Evolutionary conservation across 2,329 filamentous ascomycete genomes (phyloP).

Genomic region (Hypomyces rosellus): DNA sequence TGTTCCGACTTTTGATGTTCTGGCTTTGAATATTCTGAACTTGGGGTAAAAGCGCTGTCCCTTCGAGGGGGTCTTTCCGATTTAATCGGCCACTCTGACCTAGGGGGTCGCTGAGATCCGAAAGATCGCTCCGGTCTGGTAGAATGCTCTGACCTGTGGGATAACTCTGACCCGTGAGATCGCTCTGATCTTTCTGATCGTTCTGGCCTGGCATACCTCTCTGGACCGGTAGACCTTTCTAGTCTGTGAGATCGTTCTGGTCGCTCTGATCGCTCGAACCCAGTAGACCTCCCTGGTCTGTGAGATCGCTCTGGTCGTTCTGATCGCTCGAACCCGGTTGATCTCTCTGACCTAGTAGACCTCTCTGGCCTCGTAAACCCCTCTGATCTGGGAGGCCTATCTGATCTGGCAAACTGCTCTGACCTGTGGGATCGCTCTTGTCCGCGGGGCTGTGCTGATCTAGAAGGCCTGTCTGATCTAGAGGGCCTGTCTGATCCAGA

Average conservation of each 20-base stretch:
- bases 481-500: background rate
- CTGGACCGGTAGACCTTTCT: background rate
- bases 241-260: background rate
- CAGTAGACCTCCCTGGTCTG: background rate
- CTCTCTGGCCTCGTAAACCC: background rate
- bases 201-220: background rate
- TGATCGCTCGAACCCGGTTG: no score
- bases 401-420: background rate
- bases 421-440: background rate
- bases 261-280: background rate
- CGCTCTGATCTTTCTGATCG: background rate
- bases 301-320: background rate
- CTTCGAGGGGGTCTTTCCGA: background rate
- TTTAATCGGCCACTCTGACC: background rate
- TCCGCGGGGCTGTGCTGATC: background rate
- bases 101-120: background rate
- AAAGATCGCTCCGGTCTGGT: background rate
- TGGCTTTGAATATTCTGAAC: background rate
- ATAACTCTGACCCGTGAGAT: background rate
- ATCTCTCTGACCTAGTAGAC: background rate
- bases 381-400: background rate
- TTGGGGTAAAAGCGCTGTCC: background rate
- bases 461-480: background rate
- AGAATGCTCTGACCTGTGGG: background rate
- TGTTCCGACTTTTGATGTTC: background rate